Percentiles rank a stretch among this genome's conserved stretches.
phyloP scores from a whole-genome alignment of 1,284 basidiomycete genomes.

The Chalciporus piperatoides region DNA sequence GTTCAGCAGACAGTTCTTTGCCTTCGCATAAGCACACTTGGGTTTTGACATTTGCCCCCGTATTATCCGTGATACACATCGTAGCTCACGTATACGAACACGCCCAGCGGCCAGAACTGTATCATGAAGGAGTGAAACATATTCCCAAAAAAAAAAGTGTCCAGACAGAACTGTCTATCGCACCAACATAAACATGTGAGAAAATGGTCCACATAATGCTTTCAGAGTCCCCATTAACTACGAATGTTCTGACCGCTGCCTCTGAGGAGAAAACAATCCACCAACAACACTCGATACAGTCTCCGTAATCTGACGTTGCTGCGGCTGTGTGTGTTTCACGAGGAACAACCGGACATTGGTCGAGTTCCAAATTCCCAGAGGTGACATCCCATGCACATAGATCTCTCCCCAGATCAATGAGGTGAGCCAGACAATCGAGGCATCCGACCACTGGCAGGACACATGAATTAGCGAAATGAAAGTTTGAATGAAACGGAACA shows the following conservation, averaged over 20 bases:
- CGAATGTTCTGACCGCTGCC: slow-evolving; percentile 28
- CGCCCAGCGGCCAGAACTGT: no score
- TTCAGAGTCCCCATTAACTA: slow-evolving; percentile 12
- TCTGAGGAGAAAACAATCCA: slow-evolving; percentile 30
- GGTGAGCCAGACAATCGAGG: slow-evolving; percentile 85
- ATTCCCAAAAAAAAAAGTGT: no score
- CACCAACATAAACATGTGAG: no score
- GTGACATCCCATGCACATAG: slow-evolving; percentile 83
- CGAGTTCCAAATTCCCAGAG: slow-evolving; percentile 82
- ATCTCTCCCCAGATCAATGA: slow-evolving; percentile 91
- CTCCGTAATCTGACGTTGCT: slow-evolving; percentile 69
- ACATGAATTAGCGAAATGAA: slow-evolving; percentile 3
- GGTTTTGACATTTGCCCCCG: background rate
- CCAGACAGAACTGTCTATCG: no score
- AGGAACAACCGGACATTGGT: slow-evolving; percentile 86
- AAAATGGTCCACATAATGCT: background rate
- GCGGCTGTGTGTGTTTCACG: slow-evolving; percentile 75
- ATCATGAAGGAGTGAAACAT: no score
- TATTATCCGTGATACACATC: no score
- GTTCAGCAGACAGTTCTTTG: slow-evolving; percentile 11
- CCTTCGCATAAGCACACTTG: slow-evolving; percentile 11
- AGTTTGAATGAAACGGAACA: slow-evolving; percentile 8
- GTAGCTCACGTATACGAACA: background rate
- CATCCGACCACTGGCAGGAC: slow-evolving; percentile 74
- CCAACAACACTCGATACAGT: slow-evolving; percentile 75